These are phyloP conservation scores for Trametes coccinea DNA, from an alignment of 768 basidiomycete species.

Conservation along the genomic window DNA sequence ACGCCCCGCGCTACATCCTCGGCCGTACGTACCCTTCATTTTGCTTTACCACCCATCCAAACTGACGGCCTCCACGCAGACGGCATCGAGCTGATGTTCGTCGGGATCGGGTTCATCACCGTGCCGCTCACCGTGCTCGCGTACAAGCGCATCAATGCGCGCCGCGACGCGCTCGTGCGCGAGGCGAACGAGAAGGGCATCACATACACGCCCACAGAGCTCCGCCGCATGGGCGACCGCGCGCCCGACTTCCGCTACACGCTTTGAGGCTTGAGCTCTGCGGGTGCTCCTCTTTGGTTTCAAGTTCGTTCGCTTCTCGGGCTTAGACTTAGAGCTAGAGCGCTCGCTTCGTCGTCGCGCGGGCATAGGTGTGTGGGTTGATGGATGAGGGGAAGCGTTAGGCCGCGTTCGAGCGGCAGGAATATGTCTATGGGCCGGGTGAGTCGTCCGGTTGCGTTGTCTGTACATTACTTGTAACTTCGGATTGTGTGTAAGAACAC, in stretches of 20 bases:
- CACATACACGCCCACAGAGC: constrained; percentile 27
- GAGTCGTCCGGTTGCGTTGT: too few relatives aligned
- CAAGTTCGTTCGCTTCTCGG: too few relatives aligned
- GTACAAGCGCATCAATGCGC: constrained; percentile 57
- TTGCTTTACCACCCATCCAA: too few relatives aligned
- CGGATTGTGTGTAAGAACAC: too few relatives aligned
- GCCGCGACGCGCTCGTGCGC: constrained; percentile 48
- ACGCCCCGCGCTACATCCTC: constrained; percentile 60
- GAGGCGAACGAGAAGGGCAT: constrained; percentile 35
- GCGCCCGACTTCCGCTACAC: constrained; percentile 65
- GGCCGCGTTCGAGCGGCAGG: too few relatives aligned
- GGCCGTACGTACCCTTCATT: constrained; percentile 51
- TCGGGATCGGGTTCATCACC: constrained; percentile 58
- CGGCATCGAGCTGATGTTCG: constrained; percentile 63
- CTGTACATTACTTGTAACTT: too few relatives aligned
- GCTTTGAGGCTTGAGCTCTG: constrained; percentile 16
- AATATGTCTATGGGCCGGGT: too few relatives aligned
- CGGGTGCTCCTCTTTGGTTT: too few relatives aligned
- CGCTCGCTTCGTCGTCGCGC: too few relatives aligned
- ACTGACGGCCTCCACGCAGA: constrained; percentile 37
- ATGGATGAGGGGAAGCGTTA: too few relatives aligned
- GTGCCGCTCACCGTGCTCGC: constrained; percentile 48
- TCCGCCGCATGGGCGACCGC: constrained; percentile 51
- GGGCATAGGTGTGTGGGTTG: too few relatives aligned
- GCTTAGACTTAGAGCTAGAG: too few relatives aligned